Evolutionary conservation across 257 asterid species (phyloP), one percentile per base, ranked within the genome.

Genomic region (Fraxinus excelsior): DNA sequence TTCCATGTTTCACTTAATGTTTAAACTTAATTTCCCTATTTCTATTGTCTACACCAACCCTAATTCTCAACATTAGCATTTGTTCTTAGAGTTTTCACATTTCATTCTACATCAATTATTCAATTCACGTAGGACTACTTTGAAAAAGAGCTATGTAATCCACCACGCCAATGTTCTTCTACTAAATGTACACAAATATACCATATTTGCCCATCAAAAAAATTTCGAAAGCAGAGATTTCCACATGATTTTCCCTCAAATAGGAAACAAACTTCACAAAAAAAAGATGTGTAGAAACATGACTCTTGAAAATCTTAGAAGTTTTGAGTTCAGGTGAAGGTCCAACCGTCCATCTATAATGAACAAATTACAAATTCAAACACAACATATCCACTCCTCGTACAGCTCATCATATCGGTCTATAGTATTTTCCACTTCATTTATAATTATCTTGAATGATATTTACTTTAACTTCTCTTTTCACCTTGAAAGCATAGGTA

Each of bases 401-500:
- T 42, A 21, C 71, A 34, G 38, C 11, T 25, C 32, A 70, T 71
- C 32, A 42, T 32, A 60, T 28, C 51, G 18, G 72, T 75, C 64
- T 5, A 44, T 38, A 64, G 18, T 49, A 46, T 71, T 71, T 26
- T 64, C 66, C 3, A 49, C 18, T 49, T 49, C 21, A 16, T 49
- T 49, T 6, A 76, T 9, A 65, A 71, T 2, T 58, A 32, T 18
- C 46, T 29, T 46, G 16, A 46, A 38, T 76, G 34, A n/a, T 19
- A 18, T 34, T 34, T 34, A 34, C 37, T 34, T 32, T 32, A n/a
- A n/a, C n/a, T 67, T 25, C 42, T 19, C 53, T 16, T 68, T 74
- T 42, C 68, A 76, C 74, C 26, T 56, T 62, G 71, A 62, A 53
- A 46, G 71, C 71, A 38, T 35, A 60, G 71, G 26, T 32, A 56